These are phyloP conservation scores for Physaria fendleri DNA, from an alignment of 345 rosid genomes.

Conservation along the genomic window DNA sequence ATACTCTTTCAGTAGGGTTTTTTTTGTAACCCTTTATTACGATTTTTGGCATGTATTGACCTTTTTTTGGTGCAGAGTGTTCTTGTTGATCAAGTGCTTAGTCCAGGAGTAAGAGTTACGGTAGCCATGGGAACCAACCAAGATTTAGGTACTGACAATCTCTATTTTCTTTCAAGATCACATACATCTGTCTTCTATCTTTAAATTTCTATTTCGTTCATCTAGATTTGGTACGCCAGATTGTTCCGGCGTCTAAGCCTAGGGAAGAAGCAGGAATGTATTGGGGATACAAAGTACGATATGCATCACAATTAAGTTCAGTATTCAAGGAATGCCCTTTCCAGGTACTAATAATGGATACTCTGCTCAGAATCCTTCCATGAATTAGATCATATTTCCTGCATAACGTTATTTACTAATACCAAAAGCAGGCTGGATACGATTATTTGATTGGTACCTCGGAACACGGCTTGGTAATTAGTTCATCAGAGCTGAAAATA, in stretches of 20 bases:
- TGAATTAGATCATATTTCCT: not conserved
- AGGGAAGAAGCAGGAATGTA: slow-evolving; percentile 71
- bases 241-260: slow-evolving; percentile 65
- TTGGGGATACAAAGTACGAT: slow-evolving; percentile 94
- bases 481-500: slow-evolving; percentile 60
- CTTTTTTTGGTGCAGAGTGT: slow-evolving; percentile 86
- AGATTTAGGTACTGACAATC: slow-evolving; percentile 52
- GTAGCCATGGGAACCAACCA: slow-evolving; percentile 77
- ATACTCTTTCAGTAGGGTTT: not conserved
- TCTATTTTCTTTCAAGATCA: not conserved
- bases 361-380: not conserved
- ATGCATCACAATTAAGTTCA: slow-evolving; percentile 67
- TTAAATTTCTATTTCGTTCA: slow-evolving; percentile 4
- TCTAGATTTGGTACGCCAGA: slow-evolving; percentile 56
- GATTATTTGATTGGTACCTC: slow-evolving; percentile 88
- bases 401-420: slow-evolving; percentile 13
- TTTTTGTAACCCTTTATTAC: not conserved
- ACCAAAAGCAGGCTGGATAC: slow-evolving; percentile 70
- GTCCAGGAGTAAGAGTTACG: slow-evolving; percentile 78
- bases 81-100: slow-evolving; percentile 55
- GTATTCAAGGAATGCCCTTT: slow-evolving; percentile 55
- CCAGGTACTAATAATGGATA: slow-evolving; percentile 35
- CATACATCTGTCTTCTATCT: not conserved
- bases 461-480: slow-evolving; percentile 77
- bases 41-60: no score